Evolutionary conservation across 2,329 filamentous ascomycete genomes (phyloP).

Genomic region (Pseudocercospora crystallina): DNA sequence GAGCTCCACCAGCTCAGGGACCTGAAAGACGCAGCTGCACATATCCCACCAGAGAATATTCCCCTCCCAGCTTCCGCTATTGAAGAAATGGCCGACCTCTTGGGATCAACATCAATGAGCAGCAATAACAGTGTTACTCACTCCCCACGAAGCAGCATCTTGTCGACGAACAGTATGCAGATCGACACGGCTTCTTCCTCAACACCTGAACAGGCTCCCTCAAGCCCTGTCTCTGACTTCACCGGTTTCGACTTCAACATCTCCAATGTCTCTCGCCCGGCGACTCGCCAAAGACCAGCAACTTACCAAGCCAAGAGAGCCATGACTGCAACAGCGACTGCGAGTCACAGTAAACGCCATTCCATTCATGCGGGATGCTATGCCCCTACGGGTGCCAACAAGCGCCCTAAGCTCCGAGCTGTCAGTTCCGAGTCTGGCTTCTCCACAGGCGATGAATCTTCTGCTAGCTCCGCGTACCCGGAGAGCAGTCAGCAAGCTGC

Average conservation of each 20-base stretch:
- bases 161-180: conserved; percentile 2
- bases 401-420: neutral
- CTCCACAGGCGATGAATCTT: conserved; percentile 3
- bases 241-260: conserved; percentile 18
- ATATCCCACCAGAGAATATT: neutral
- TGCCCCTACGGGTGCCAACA: conserved; percentile 7
- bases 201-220: neutral
- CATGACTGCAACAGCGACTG: neutral
- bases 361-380: conserved; percentile 7
- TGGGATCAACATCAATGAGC: too few species aligned
- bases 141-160: neutral
- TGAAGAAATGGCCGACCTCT: too few species aligned
- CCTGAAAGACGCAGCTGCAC: conserved; percentile 2
- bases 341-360: neutral
- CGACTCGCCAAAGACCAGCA: neutral
- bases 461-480: conserved; percentile 18
- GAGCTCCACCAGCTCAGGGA: conserved; percentile 18
- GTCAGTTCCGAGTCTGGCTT: conserved; percentile 7
- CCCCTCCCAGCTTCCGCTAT: too few species aligned
- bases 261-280: neutral
- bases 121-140: too few species aligned
- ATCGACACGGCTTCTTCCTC: conserved; percentile 2
- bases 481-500: conserved; percentile 19
- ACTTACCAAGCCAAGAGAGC: neutral
- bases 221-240: neutral